A percentile compares a stretch with the other conserved stretches of the same genome.
Conservation (phyloP, 169 alveolate genomes). For the Perkinsus marinus region DNA sequence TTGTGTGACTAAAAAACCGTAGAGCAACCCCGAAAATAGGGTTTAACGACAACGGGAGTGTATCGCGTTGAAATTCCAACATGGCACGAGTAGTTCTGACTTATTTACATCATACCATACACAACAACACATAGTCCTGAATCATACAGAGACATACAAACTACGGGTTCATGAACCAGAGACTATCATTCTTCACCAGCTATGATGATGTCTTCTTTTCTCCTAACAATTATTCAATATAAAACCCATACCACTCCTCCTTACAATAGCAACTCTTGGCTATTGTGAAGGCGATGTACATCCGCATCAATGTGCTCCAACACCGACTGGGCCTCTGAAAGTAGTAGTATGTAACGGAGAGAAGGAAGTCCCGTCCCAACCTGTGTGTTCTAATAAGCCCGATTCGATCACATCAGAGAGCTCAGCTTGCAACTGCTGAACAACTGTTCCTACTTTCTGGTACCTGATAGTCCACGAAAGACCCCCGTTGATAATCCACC, state of each 20-base stretch:
- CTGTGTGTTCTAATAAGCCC: background rate
- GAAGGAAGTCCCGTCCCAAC: background rate
- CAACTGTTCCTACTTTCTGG: background rate
- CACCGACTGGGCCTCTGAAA: background rate
- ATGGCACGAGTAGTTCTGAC: no score
- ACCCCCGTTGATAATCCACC: background rate
- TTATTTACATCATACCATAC: no score
- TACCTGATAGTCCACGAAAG: background rate
- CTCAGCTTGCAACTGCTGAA: background rate
- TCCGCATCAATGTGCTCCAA: background rate
- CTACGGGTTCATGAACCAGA: no score
- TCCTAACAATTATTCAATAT: background rate
- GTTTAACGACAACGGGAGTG: no score
- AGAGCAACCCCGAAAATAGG: no score
- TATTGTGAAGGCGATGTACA: background rate
- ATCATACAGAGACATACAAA: no score
- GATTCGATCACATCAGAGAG: background rate
- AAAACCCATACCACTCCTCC: background rate
- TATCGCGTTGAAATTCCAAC: no score
- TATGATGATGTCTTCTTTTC: background rate
- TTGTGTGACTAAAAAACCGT: no score
- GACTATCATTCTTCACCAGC: no score
- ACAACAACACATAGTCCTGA: no score
- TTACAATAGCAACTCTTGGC: background rate
- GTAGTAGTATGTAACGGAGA: background rate